Percentiles rank a stretch among this genome's conserved stretches.
Conservation (phyloP, 176 grass and related monocot genomes). For the bread wheat (Triticum aestivum) region DNA sequence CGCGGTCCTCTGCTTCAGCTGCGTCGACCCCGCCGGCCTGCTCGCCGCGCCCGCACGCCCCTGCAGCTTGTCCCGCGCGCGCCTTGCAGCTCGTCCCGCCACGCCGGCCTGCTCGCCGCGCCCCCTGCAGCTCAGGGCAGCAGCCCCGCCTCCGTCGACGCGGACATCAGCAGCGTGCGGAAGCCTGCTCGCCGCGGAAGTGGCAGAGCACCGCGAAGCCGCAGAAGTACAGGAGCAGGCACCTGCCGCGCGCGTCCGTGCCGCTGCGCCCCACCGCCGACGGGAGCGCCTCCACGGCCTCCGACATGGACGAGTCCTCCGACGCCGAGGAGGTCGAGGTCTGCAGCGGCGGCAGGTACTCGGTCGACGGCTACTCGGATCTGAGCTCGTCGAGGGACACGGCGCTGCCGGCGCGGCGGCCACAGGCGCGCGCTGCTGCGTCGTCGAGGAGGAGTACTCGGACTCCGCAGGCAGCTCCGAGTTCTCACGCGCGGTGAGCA, state of each 20-base stretch:
- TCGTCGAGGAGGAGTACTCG: conserved; percentile 69
- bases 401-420: conserved; percentile 35
- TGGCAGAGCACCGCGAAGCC: background rate
- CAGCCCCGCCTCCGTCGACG: too few species aligned
- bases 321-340: conserved; percentile 71
- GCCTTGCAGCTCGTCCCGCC: too few species aligned
- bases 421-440: conserved; percentile 32
- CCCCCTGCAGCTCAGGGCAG: too few species aligned
- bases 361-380: conserved; percentile 82
- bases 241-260: conserved; percentile 57
- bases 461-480: conserved; percentile 76
- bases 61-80: too few species aligned
- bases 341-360: conserved; percentile 65
- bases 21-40: too few species aligned
- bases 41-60: too few species aligned
- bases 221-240: conserved; percentile 87
- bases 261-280: conserved; percentile 52
- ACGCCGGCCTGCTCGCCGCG: too few species aligned
- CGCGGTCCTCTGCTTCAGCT: too few species aligned
- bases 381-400: conserved; percentile 88
- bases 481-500: conserved; percentile 30
- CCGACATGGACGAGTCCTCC: conserved; percentile 91
- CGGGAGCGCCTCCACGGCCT: conserved; percentile 56
- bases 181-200: too few species aligned
- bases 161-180: too few species aligned